A percentile compares a stretch with the other conserved stretches of the same genome.
phyloP scores from a whole-genome alignment of 202 grass and related monocot genomes.

The Carex arenaria region DNA sequence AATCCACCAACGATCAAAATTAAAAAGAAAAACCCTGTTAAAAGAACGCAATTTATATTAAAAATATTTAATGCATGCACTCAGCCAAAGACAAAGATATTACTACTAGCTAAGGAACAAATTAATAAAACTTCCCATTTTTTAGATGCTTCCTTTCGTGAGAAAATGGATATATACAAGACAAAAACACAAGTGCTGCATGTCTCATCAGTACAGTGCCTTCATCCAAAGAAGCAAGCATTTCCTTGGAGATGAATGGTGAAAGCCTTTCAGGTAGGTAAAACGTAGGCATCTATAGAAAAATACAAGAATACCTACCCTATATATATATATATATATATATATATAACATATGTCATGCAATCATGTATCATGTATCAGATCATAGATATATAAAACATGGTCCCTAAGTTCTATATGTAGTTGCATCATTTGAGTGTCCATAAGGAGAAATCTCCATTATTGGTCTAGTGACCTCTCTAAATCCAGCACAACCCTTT shows the following conservation, averaged over 20 bases:
- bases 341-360: too few species aligned
- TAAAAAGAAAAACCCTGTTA: too few species aligned
- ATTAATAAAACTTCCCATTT: too few species aligned
- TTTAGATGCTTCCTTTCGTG: too few species aligned
- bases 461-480: neutral
- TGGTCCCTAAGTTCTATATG: neutral
- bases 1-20: too few species aligned
- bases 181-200: neutral
- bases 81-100: too few species aligned
- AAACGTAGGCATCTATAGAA: neutral
- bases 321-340: too few species aligned
- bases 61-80: too few species aligned
- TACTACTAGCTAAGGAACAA: too few species aligned
- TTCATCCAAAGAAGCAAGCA: constrained; percentile 4
- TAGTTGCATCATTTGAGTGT: constrained; percentile 7
- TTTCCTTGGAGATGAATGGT: neutral
- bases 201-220: neutral
- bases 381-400: neutral
- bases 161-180: neutral
- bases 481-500: neutral
- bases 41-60: too few species aligned
- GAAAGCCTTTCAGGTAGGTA: constrained; percentile 10
- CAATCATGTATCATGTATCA: neutral
- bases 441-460: neutral
- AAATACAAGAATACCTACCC: constrained; percentile 4